A percentile compares a stretch with the other conserved stretches of the same genome.
These are phyloP conservation scores for Cercospora janseana DNA, from an alignment of 2,329 filamentous ascomycete species.

Conservation along the genomic window DNA sequence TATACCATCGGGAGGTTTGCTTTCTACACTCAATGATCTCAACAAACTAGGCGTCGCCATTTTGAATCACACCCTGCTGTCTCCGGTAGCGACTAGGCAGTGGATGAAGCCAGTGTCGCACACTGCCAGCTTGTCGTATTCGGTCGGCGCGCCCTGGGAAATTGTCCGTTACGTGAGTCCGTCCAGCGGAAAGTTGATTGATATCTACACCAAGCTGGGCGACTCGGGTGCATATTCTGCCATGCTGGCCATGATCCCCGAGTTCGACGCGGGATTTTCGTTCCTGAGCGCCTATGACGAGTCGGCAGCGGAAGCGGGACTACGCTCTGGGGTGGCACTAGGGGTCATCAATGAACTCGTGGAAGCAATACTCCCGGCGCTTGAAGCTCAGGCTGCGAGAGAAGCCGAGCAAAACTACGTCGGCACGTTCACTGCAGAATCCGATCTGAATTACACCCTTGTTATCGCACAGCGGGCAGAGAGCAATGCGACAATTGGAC, in stretches of 20 bases:
- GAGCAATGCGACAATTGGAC: not conserved
- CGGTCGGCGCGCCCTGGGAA: constrained; percentile 50
- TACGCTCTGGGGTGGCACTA: not conserved
- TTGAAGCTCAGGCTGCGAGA: not conserved
- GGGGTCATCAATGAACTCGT: not conserved
- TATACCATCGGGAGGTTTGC: constrained; percentile 10
- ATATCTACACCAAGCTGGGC: constrained; percentile 51
- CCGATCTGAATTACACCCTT: not conserved
- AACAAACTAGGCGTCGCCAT: constrained; percentile 10
- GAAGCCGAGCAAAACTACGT: not conserved
- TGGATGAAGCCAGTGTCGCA: constrained; percentile 48
- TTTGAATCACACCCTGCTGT: constrained; percentile 10
- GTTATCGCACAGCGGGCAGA: not conserved
- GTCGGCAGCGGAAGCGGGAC: not conserved
- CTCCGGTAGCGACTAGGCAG: constrained; percentile 40
- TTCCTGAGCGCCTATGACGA: constrained; percentile 33
- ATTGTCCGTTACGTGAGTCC: constrained; percentile 33
- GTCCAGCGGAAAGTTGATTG: constrained; percentile 40
- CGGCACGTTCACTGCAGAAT: not conserved
- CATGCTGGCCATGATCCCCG: constrained; percentile 44
- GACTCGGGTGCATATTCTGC: constrained; percentile 34
- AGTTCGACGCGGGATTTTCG: constrained; percentile 47
- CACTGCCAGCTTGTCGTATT: constrained; percentile 39
- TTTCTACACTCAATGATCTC: constrained; percentile 8
- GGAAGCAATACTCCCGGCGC: not conserved